Base-by-base conservation (phyloP, 2,329 filamentous ascomycete species). In the Plenodomus tracheiphilus region DNA sequence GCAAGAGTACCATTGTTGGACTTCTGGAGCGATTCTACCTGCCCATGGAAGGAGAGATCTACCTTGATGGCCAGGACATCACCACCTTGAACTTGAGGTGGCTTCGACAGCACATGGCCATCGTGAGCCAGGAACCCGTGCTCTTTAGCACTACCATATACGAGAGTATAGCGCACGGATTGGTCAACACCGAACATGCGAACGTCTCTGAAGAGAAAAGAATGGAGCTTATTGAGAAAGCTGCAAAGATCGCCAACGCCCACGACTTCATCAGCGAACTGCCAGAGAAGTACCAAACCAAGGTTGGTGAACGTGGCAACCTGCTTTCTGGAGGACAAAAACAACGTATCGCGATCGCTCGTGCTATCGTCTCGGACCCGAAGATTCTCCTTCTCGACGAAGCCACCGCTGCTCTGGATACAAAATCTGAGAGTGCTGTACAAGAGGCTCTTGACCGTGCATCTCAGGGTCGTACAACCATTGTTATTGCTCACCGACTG, bases 241-340 rank as follows among this genome's bases (percentile, higher is more conserved):
- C 94, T 15, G 90, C 94, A 8, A 89, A 85, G 71, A 95, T 89
- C 80, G 89, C 94, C 13, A 97, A 97, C 61, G 93, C 93, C 1
- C 92, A 97, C 68, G 91, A 96, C 57, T 99, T 99, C 68, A 87
- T 99, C 58, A 82, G 78, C 5, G 75, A 81, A 11, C 81, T 97
- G 1, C 91, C 94, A 0, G 88, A 97, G 59, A 88, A 89, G 2
- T 97, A 97, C 64, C 84, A 96, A 58, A 97, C 94, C 0, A 86
- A 95, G 58, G 93, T 97, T n/a, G 94, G 94, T 47, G 91, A 97
- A 72, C 87, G 92, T 54, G 94, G 94, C 9, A 96, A 96, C 69
- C 76, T 97, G 43, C 80, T 99, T 8, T 96, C 90, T 46, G 94
- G 94, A 70, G 94, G 94, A 30, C 94, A 99, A 74, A 96, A 97